Percentiles rank a stretch among this genome's conserved stretches.
Conservation (phyloP, 768 basidiomycete genomes). For the Tricholoma sp. region DNA sequence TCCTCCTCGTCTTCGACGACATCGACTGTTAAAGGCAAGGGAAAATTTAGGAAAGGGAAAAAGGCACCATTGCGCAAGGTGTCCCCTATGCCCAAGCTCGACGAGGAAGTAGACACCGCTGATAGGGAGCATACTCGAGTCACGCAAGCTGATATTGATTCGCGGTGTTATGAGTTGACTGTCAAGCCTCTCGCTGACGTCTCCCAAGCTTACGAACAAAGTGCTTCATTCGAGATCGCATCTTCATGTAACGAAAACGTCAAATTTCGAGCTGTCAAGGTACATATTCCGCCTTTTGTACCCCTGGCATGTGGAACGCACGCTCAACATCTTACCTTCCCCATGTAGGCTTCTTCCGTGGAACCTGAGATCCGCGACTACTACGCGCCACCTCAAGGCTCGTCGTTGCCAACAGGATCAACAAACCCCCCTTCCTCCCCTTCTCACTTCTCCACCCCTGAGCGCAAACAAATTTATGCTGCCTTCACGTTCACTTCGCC, state of each 20-base stretch:
- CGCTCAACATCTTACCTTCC: background rate
- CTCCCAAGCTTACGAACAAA: conserved; percentile 58
- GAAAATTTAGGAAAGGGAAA: conserved; percentile 33
- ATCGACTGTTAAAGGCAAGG: conserved; percentile 25
- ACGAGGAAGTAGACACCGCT: conserved; percentile 38
- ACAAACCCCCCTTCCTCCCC: conserved; percentile 23
- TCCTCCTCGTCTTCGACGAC: conserved; percentile 23
- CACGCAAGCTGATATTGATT: conserved; percentile 55
- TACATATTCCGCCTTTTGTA: conserved; percentile 16
- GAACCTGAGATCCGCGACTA: conserved; percentile 59
- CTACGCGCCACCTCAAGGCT: conserved; percentile 33
- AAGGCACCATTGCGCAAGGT: conserved; percentile 40
- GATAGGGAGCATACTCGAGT: conserved; percentile 26
- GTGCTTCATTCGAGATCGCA: conserved; percentile 26
- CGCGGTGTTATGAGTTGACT: conserved; percentile 77
- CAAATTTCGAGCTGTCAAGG: conserved; percentile 43
- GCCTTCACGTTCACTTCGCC: conserved; percentile 79
- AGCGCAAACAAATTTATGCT: conserved; percentile 66
- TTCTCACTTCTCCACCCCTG: conserved; percentile 58
- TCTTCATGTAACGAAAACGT: conserved; percentile 26
- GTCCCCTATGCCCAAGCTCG: conserved; percentile 60
- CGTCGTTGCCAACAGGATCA: conserved; percentile 23
- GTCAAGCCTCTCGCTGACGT: conserved; percentile 77
- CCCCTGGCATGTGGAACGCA: conserved; percentile 8
- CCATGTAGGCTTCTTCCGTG: conserved; percentile 42